Base-by-base conservation (phyloP, 495 filamentous ascomycete species). In the Cenococcum geophilum region DNA sequence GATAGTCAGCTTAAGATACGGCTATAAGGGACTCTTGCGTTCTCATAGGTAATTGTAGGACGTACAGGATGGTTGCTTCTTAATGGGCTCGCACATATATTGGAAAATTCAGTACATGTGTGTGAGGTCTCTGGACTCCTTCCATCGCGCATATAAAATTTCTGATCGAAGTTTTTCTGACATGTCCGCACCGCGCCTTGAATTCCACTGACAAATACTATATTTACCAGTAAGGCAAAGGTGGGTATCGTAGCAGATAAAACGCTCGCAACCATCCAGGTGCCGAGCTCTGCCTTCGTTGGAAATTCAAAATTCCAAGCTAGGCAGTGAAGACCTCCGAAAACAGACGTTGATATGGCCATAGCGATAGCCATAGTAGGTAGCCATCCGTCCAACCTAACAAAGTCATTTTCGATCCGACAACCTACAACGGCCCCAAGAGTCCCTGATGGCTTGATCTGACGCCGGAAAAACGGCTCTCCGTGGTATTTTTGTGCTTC, bases 251-350 rank as follows among this genome's bases (percentile, higher is more conserved):
- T 21, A 11, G 45, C 43, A 51, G 45, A 34, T 36, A 18, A 18
- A 62, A 37, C 23, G 35, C 27, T 64, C 40, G 21, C 58, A n/a
- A 32, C 45, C 27, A 55, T 65, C 69, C 70, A 72, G 0, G 66
- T 9, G 3, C 55, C 32, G 20, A 12, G 49, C 50, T 71, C 70
- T 1, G 25, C 52, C 1, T 35, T 11, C 1, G 69, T 59, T 11
- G 66, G 68, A 34, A 71, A 71, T 5, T 55, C 22, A 45, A 70
- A 62, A 25, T 62, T 62, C 67, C 61, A 69, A 9, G 61, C 67
- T n/a, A 48, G 20, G 1, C 67, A 25, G 34, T 70, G 69, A 18
- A 71, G 59, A 10, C 53, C 57, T 14, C 52, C 64, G 52, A 70
- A 73, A 20, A 64, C 40, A 12, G 57, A 35, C 1, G 68, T 67